These are phyloP conservation scores for Tagetes erecta DNA, from an alignment of 129 eudicot species.

Conservation along the genomic window DNA sequence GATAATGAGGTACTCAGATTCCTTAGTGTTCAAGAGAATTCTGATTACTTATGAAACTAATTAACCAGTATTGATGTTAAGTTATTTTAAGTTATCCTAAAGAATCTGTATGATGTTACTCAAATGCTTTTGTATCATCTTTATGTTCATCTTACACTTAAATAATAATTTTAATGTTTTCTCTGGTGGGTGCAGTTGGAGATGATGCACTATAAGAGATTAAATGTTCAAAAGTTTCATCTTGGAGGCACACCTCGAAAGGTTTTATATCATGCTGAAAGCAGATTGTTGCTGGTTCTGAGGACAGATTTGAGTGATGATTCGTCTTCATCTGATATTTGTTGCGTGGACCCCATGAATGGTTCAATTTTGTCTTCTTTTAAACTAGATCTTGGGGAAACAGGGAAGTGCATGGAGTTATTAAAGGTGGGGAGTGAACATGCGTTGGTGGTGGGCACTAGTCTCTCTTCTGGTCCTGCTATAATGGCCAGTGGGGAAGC, in stretches of 20 bases:
- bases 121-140: not conserved
- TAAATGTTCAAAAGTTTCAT: slow-evolving; percentile 93
- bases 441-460: slow-evolving; percentile 87
- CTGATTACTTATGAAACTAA: slow-evolving; percentile 6
- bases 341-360: slow-evolving; percentile 86
- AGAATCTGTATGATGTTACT: not conserved
- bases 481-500: slow-evolving; percentile 99
- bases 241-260: slow-evolving; percentile 95
- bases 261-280: slow-evolving; percentile 82
- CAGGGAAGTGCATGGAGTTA: slow-evolving; percentile 88
- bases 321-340: slow-evolving; percentile 77
- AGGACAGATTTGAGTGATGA: slow-evolving; percentile 80
- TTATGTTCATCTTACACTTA: not conserved
- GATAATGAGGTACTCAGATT: not conserved
- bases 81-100: not conserved
- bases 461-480: slow-evolving; percentile 90
- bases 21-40: slow-evolving; percentile 4
- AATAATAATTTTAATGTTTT: slow-evolving; percentile 5
- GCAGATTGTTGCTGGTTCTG: slow-evolving; percentile 78
- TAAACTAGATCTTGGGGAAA: slow-evolving; percentile 84
- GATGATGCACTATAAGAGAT: slow-evolving; percentile 84
- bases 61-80: slow-evolving; percentile 5
- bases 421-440: slow-evolving; percentile 74
- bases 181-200: slow-evolving; percentile 64
- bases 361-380: slow-evolving; percentile 85